A percentile compares a stretch with the other conserved stretches of the same genome.
Evolutionary conservation across 2,329 filamentous ascomycete genomes (phyloP).

Genomic region (Penicillium janthinellum): DNA sequence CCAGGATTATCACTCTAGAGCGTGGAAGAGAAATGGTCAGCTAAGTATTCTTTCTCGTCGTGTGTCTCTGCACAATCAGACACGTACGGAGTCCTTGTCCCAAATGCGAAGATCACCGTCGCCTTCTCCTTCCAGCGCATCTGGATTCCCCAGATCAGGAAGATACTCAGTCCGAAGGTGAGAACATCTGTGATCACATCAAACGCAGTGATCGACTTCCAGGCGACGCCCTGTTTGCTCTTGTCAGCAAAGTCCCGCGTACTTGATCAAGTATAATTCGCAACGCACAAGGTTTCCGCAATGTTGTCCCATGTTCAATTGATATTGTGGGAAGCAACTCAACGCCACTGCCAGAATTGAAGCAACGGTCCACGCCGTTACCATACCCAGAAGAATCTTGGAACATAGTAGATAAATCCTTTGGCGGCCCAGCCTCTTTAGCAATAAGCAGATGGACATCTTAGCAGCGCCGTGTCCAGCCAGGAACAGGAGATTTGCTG

Average conservation of each 20-base stretch:
- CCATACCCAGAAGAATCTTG: background rate
- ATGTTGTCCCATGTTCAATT: background rate
- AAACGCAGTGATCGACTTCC: constrained; percentile 43
- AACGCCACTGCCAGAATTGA: background rate
- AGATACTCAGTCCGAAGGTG: constrained; percentile 22
- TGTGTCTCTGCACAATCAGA: constrained; percentile 18
- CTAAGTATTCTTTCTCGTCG: background rate
- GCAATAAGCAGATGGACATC: constrained; percentile 30
- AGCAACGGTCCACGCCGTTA: background rate
- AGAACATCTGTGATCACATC: constrained; percentile 37
- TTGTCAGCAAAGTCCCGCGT: background rate
- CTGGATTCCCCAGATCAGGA: constrained; percentile 28
- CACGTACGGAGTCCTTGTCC: constrained; percentile 13
- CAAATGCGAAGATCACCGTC: constrained; percentile 22
- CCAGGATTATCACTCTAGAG: background rate
- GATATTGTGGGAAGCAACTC: background rate
- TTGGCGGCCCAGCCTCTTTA: constrained; percentile 30
- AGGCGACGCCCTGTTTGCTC: constrained; percentile 24
- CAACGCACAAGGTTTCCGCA: background rate
- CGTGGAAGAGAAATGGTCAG: background rate
- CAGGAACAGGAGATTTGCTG: constrained; percentile 30
- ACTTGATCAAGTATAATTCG: background rate
- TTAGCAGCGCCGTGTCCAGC: constrained; percentile 31
- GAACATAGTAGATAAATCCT: constrained; percentile 16
- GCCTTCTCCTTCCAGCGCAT: constrained; percentile 21